Evolutionary conservation across 371 early-diverging fungal genomes (phyloP).

Genomic region (Chytridium lagenaria): DNA sequence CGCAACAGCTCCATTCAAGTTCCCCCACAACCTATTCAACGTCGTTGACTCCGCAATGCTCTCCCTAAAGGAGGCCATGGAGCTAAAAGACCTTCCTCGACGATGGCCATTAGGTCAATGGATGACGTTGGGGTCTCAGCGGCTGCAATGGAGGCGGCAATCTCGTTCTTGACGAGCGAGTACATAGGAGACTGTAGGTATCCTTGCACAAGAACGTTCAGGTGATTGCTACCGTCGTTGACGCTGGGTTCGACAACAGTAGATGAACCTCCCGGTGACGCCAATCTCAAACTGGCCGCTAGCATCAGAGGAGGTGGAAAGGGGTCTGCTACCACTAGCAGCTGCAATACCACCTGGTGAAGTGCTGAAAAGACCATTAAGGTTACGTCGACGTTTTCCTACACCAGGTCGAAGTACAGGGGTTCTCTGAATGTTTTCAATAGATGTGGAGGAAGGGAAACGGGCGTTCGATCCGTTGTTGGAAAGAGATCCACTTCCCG

Average conservation of each 20-base stretch:
- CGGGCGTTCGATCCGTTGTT: not conserved
- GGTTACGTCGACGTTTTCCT: slow-evolving; percentile 4
- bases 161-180: slow-evolving; percentile 7
- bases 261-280: not conserved
- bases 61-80: slow-evolving; percentile 13
- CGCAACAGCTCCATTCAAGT: not conserved
- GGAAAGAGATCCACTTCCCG: not conserved
- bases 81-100: slow-evolving; percentile 6
- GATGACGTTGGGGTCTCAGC: slow-evolving; percentile 18
- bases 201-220: slow-evolving; percentile 29
- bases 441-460: slow-evolving; percentile 3
- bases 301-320: not conserved
- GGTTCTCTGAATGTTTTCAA: slow-evolving; percentile 1
- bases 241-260: not conserved
- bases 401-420: not conserved
- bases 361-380: slow-evolving; percentile 3
- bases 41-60: slow-evolving; percentile 16
- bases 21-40: slow-evolving; percentile 6
- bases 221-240: slow-evolving; percentile 25
- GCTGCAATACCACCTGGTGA: not conserved
- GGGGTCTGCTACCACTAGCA: not conserved
- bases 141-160: slow-evolving; percentile 10
- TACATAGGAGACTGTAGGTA: slow-evolving; percentile 18
- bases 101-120: slow-evolving; percentile 12
- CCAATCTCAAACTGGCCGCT: not conserved